Conservation (phyloP, 2,329 filamentous ascomycete species). For the Hymenoscyphus repandus region DNA sequence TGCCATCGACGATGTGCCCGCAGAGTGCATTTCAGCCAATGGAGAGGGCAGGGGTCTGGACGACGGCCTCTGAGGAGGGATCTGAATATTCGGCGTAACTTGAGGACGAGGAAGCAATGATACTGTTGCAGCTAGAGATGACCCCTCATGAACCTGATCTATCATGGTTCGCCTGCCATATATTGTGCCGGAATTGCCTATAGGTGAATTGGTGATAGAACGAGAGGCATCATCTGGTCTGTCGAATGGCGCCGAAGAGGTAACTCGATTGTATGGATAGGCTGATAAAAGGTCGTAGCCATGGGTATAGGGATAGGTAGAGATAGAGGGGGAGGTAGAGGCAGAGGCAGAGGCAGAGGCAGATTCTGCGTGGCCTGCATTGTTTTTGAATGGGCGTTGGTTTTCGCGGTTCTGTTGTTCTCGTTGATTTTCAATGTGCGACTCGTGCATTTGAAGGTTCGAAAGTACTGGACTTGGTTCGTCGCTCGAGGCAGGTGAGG, state of each 20-base stretch:
- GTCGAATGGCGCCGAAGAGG: not conserved
- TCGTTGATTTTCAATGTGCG: conserved; percentile 7
- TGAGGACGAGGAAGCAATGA: too few species aligned
- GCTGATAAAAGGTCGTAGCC: not conserved
- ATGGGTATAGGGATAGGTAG: too few species aligned
- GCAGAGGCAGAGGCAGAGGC: not conserved
- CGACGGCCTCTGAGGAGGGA: too few species aligned
- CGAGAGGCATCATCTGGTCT: not conserved
- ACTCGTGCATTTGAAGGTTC: conserved; percentile 31
- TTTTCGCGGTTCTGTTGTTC: conserved; percentile 3
- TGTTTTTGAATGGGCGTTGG: not conserved
- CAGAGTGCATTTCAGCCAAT: too few species aligned
- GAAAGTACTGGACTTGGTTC: conserved; percentile 45
- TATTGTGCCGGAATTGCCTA: too few species aligned
- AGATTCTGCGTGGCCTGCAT: not conserved
- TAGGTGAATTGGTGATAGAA: not conserved
- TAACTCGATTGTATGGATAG: not conserved
- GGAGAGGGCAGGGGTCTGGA: too few species aligned
- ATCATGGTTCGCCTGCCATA: too few species aligned
- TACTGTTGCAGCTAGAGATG: too few species aligned
- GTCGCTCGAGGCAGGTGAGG: conserved; percentile 60
- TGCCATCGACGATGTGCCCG: too few species aligned
- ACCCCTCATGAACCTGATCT: too few species aligned
- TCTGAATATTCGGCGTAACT: too few species aligned
- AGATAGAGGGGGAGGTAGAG: not conserved